These are phyloP conservation scores for Talaromyces sp. DNA, from an alignment of 2,329 filamentous ascomycete species.

Conservation along the genomic window DNA sequence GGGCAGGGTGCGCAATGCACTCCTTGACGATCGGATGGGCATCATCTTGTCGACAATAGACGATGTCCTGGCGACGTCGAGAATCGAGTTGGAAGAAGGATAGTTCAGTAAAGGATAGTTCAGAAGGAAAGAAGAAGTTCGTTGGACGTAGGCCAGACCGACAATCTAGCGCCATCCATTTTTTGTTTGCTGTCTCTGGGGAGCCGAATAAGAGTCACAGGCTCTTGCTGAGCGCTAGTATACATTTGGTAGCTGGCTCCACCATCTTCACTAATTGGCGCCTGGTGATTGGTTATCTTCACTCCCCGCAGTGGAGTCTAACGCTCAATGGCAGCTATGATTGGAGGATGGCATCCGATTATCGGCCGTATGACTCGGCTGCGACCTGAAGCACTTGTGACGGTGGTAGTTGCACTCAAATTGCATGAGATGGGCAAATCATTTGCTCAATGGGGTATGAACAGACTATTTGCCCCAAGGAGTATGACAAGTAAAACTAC, in stretches of 20 bases:
- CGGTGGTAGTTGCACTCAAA: background rate
- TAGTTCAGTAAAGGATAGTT: background rate
- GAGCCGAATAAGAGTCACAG: background rate
- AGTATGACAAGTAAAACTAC: background rate
- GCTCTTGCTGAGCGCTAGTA: background rate
- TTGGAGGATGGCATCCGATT: slow-evolving; percentile 20
- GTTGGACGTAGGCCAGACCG: slow-evolving; percentile 3
- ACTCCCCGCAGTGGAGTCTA: background rate
- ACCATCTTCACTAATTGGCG: background rate
- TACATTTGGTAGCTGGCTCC: background rate
- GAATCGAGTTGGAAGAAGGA: slow-evolving; percentile 16
- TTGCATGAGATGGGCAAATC: background rate
- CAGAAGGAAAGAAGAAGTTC: slow-evolving; percentile 3
- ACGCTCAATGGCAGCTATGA: background rate
- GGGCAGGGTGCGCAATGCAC: slow-evolving; percentile 47
- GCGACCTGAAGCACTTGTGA: background rate
- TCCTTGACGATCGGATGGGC: slow-evolving; percentile 49
- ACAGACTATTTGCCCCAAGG: background rate
- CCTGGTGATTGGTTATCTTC: background rate
- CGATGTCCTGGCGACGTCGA: slow-evolving; percentile 33
- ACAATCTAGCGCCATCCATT: background rate
- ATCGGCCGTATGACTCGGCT: slow-evolving; percentile 15
- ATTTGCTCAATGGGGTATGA: background rate
- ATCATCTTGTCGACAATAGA: slow-evolving; percentile 43
- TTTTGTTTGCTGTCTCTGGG: slow-evolving; percentile 4